Conservation (phyloP, 257 asterid genomes). For the Solanum arcanum region DNA sequence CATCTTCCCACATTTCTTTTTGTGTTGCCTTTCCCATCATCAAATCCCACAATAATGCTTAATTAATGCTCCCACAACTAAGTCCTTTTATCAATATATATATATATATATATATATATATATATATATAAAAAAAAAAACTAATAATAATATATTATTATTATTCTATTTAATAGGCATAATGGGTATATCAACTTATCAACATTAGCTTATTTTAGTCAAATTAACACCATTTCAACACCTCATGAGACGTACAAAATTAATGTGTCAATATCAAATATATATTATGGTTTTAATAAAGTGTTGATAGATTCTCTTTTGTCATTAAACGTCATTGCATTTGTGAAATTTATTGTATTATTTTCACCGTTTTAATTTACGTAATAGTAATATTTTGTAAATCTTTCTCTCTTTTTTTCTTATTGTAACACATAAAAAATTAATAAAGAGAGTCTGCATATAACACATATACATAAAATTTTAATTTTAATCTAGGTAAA, state of each 20-base stretch:
- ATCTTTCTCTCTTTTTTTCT: background rate
- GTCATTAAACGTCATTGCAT: background rate
- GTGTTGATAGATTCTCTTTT: background rate
- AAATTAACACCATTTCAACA: background rate
- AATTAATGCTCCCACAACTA: background rate
- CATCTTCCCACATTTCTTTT: slow-evolving; percentile 30
- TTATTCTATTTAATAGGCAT: background rate
- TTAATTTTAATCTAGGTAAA: too few species aligned
- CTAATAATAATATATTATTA: too few species aligned
- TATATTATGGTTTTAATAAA: background rate
- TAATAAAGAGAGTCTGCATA: too few species aligned
- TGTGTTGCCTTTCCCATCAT: slow-evolving; percentile 13
- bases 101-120: too few species aligned
- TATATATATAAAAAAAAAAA: too few species aligned
- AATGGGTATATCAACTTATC: background rate
- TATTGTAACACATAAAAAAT: background rate
- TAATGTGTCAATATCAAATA: background rate
- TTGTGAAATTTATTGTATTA: background rate
- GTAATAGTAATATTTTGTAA: too few species aligned
- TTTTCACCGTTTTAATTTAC: too few species aligned
- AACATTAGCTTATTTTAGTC: background rate
- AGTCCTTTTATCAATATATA: background rate
- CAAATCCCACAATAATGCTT: background rate
- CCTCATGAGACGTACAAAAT: background rate
- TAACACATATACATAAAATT: background rate